phyloP scores from a whole-genome alignment of 2,329 filamentous ascomycete species.

The Thielaviopsis ethacetica region DNA sequence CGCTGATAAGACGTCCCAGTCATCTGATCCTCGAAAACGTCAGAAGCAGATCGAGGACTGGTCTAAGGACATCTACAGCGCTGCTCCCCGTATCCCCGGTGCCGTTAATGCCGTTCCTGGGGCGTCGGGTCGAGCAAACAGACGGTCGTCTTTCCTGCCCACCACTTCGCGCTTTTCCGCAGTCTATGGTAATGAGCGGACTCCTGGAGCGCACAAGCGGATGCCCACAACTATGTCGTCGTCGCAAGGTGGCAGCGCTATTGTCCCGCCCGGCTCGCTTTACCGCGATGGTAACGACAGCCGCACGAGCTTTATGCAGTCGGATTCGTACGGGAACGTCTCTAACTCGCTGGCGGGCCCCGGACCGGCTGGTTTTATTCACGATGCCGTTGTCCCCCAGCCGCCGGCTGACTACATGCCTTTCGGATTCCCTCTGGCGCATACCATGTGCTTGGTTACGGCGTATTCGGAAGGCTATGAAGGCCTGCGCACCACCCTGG shows the following conservation, averaged over 20 bases:
- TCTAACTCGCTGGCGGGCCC: constrained; percentile 48
- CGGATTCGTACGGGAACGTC: constrained; percentile 37
- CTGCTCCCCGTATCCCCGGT: constrained; percentile 64
- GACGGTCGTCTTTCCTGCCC: constrained; percentile 77
- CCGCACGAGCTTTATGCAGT: constrained; percentile 47
- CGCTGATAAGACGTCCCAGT: constrained; percentile 70
- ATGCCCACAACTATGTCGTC: constrained; percentile 89
- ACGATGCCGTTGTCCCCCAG: constrained; percentile 88
- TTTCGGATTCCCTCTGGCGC: constrained; percentile 86
- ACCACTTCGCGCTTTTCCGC: constrained; percentile 91
- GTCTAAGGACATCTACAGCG: constrained; percentile 92
- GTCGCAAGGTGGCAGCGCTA: constrained; percentile 49
- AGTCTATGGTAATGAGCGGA: constrained; percentile 61
- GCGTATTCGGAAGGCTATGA: constrained; percentile 93
- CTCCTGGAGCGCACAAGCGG: constrained; percentile 26
- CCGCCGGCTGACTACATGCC: constrained; percentile 95
- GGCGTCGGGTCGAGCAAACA: constrained; percentile 53
- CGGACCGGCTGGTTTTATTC: constrained; percentile 86
- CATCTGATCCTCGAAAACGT: constrained; percentile 64
- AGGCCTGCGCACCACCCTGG: constrained; percentile 80
- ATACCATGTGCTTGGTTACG: constrained; percentile 86
- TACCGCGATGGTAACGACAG: constrained; percentile 52
- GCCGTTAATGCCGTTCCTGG: constrained; percentile 52
- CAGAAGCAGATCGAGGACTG: constrained; percentile 94
- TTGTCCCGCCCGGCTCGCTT: constrained; percentile 49